A percentile compares a stretch with the other conserved stretches of the same genome.
These are phyloP conservation scores for Ceratocystis destructans DNA, from an alignment of 2,329 filamentous ascomycete species.

Conservation along the genomic window DNA sequence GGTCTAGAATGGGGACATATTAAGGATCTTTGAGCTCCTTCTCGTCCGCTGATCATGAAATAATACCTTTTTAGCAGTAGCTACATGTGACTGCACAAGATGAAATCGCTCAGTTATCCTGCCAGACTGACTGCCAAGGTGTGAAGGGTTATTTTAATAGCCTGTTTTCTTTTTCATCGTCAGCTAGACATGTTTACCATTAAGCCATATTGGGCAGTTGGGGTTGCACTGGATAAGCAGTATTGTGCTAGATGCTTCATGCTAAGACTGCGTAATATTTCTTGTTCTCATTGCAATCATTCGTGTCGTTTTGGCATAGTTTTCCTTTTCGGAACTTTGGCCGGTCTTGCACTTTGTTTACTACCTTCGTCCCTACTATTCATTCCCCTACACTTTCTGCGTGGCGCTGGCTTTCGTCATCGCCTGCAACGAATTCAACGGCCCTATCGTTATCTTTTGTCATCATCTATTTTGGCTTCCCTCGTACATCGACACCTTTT, in stretches of 20 bases:
- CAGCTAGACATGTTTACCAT: not conserved
- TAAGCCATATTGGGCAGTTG: not conserved
- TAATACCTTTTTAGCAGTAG: not conserved
- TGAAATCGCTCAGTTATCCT: not conserved
- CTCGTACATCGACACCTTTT: not conserved
- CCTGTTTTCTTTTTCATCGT: not conserved
- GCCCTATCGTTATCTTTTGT: constrained; percentile 6
- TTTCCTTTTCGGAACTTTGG: not conserved
- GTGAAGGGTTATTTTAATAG: not conserved
- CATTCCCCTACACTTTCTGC: not conserved
- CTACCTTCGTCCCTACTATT: not conserved
- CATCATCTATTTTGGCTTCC: constrained; percentile 11
- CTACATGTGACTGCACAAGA: not conserved
- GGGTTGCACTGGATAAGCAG: not conserved
- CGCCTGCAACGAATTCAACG: constrained; percentile 9
- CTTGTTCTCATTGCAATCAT: not conserved
- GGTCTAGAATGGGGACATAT: not conserved
- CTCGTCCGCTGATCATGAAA: not conserved
- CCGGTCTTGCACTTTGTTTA: not conserved
- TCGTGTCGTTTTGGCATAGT: not conserved
- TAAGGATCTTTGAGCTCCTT: not conserved
- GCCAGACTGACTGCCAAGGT: not conserved
- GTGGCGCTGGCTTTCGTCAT: constrained; percentile 7
- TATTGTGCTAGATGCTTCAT: not conserved
- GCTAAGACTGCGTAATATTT: not conserved